Percentiles rank a stretch among this genome's conserved stretches.
phyloP scores from a whole-genome alignment of 768 basidiomycete species.

The Suillus lakei region DNA sequence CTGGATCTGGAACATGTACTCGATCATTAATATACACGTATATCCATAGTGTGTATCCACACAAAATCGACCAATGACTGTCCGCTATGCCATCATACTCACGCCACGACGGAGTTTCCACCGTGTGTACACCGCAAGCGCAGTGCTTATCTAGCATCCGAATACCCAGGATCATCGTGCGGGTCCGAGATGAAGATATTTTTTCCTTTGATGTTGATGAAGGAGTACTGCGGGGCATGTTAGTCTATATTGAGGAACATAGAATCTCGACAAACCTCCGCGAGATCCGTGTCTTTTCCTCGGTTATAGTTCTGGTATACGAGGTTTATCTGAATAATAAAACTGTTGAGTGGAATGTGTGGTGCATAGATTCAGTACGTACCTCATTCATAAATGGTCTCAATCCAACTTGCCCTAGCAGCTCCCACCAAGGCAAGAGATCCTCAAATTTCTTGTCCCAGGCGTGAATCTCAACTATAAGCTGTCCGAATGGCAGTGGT shows the following conservation, averaged over 20 bases:
- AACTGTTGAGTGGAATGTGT: conserved; percentile 10
- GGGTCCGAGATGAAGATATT: conserved; percentile 49
- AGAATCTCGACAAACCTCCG: conserved; percentile 43
- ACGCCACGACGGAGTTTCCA: neutral
- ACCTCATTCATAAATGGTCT: conserved; percentile 53
- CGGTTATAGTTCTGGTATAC: conserved; percentile 63
- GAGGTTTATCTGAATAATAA: conserved; percentile 50
- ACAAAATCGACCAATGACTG: neutral
- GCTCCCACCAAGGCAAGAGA: conserved; percentile 50
- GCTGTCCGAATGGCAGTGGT: conserved; percentile 51
- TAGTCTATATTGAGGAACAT: conserved; percentile 1
- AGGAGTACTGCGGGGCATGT: conserved; percentile 48
- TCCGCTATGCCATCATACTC: neutral
- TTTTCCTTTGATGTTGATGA: conserved; percentile 55
- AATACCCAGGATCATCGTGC: conserved; percentile 5
- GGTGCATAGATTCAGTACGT: neutral
- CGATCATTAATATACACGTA: neutral
- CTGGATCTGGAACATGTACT: neutral
- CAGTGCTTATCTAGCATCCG: conserved; percentile 18
- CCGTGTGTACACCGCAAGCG: neutral
- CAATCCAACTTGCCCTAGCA: conserved; percentile 50
- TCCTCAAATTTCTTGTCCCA: conserved; percentile 41
- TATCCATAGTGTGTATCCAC: conserved; percentile 5
- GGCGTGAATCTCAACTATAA: conserved; percentile 50
- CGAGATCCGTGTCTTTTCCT: conserved; percentile 48